Evolutionary conservation across 305 asterid species (phyloP).

Genomic region (Solanum hybrid): DNA sequence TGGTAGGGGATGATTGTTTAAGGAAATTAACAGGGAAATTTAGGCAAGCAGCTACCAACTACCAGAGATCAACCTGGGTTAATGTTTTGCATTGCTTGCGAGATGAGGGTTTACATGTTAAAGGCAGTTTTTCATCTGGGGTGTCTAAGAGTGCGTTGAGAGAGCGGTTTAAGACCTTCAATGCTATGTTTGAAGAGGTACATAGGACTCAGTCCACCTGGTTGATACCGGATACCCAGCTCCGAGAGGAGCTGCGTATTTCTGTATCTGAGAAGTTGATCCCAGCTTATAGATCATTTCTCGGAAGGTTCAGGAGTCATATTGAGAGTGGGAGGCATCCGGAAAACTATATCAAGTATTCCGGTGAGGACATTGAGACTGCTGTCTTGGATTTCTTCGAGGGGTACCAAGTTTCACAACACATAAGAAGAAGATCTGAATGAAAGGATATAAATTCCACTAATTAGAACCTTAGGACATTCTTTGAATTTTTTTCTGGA

Average conservation of each 20-base stretch:
- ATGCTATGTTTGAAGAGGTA: constrained; percentile 68
- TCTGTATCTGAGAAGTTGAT: constrained; percentile 50
- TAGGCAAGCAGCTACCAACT: constrained; percentile 45
- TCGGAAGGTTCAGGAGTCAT: constrained; percentile 60
- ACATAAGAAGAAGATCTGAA: constrained; percentile 50
- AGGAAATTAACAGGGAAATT: constrained; percentile 39
- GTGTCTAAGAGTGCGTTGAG: constrained; percentile 60
- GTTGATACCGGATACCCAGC: constrained; percentile 71
- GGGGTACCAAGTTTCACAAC: constrained; percentile 50
- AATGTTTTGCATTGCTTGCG: constrained; percentile 63
- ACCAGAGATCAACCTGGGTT: constrained; percentile 61
- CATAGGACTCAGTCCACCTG: constrained; percentile 60
- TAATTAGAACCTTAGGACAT: constrained; percentile 42
- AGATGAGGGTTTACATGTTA: constrained; percentile 61
- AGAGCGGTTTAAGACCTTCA: constrained; percentile 65
- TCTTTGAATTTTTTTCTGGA: constrained; percentile 46
- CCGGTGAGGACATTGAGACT: constrained; percentile 69
- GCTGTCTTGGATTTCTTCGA: constrained; percentile 70
- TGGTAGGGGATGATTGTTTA: constrained; percentile 63
- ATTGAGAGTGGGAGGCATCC: constrained; percentile 79
- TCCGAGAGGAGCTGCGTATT: constrained; percentile 63
- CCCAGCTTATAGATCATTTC: constrained; percentile 70
- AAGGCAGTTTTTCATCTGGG: constrained; percentile 55
- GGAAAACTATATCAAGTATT: constrained; percentile 61
- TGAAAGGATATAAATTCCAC: constrained; percentile 27